Evolutionary conservation across 345 rosid species (phyloP), one percentile per base, ranked within the genome.

Genomic region (Dipteronia sinensis): DNA sequence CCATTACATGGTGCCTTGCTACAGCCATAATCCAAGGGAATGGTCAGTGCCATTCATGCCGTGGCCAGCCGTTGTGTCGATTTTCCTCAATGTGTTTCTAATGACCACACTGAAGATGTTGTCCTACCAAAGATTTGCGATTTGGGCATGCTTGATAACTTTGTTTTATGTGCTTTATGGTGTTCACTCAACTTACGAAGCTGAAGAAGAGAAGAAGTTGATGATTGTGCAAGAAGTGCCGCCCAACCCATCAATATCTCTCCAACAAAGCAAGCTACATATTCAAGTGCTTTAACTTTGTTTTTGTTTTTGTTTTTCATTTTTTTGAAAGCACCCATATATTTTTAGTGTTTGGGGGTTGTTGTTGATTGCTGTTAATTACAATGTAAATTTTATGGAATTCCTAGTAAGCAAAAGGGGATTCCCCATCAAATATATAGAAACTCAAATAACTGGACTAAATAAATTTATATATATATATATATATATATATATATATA

Each of bases 41-140:
- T 95, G 97, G 98, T 85, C 93, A 1, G 97, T 95, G 44, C 98
- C 98, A 6, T 75, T 90, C 65, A 95, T 95, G 98, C 98, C 98
- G 12, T 95, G 98, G 98, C 97, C 95, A 3, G 94, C 98, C 0
- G 94, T 90, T 1, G 65, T 85, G 2, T 93, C 98, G 0, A 87
- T 90, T 76, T 90, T 90, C 85, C 90, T 95, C 9, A 95, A 90
- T 72, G 86, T 91, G 20, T 90, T 95, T 79, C 94, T 95, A 15
- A 85, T 88, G 89, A 85, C 91, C 38, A 90, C 93, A 5, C 77
- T 95, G 22, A 93, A 89, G 85, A 40, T 63, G 77, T 62, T 86
- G 2, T 82, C 98, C 12, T 91, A 84, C 82, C 86, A 84, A 75
- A 85, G 98, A 75, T 93, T 95, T 80, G 94, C 81, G 1, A 69